Percentiles rank a stretch among this genome's conserved stretches.
These are phyloP conservation scores for Akanthomyces muscarius DNA, from an alignment of 2,329 filamentous ascomycete species.

Conservation along the genomic window DNA sequence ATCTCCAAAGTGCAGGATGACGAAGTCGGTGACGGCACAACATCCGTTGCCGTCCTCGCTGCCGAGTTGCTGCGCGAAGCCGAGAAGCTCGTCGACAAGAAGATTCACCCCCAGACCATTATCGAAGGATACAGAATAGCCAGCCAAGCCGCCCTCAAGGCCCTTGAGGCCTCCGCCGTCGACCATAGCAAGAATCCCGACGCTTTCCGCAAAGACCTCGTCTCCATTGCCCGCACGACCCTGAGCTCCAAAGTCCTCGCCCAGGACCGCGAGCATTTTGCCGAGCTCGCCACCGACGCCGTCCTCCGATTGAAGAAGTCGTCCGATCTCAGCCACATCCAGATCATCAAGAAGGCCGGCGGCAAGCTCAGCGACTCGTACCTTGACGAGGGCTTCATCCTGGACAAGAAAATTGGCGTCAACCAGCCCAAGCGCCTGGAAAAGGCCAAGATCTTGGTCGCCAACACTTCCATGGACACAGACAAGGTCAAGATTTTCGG, in stretches of 20 bases:
- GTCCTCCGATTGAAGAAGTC: conserved; percentile 86
- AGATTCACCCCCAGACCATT: conserved; percentile 98
- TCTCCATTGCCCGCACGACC: conserved; percentile 89
- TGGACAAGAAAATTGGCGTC: conserved; percentile 98
- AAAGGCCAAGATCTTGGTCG: conserved; percentile 96
- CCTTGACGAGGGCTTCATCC: conserved; percentile 94
- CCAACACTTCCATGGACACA: conserved; percentile 98
- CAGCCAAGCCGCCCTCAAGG: conserved; percentile 78
- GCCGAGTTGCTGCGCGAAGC: conserved; percentile 94
- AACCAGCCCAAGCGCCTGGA: conserved; percentile 97
- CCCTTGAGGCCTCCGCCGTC: conserved; percentile 78
- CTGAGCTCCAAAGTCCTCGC: conserved; percentile 95
- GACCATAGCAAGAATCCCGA: conserved; percentile 82
- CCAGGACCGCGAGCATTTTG: conserved; percentile 90
- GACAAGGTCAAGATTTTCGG: conserved; percentile 99
- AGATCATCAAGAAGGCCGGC: conserved; percentile 99
- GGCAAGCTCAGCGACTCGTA: conserved; percentile 98
- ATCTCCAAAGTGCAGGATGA: conserved; percentile 99
- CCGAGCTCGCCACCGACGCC: conserved; percentile 83
- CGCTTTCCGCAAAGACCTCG: conserved; percentile 83
- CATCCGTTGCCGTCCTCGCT: conserved; percentile 92
- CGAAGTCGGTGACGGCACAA: conserved; percentile 96
- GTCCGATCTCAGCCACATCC: conserved; percentile 92
- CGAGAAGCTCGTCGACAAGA: conserved; percentile 94
- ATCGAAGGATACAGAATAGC: conserved; percentile 99